Conservation (phyloP, 257 asterid species). For the Solanum clarkiae region DNA sequence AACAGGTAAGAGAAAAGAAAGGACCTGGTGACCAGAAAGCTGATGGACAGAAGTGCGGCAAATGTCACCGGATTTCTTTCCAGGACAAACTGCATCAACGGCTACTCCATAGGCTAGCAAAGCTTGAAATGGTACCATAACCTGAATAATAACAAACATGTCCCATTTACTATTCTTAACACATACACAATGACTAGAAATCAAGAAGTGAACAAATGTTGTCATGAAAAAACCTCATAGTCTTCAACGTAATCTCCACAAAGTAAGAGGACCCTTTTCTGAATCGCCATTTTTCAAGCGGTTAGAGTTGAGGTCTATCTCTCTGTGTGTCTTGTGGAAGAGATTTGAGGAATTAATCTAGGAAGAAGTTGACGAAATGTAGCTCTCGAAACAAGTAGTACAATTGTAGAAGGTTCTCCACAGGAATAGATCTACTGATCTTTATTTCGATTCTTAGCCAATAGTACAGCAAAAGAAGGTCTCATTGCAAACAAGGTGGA, state of each 20-base stretch:
- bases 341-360: constrained; percentile 8
- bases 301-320: background rate
- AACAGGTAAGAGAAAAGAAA: background rate
- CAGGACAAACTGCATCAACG: constrained; percentile 93
- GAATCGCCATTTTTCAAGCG: constrained; percentile 31
- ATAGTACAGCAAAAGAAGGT: too few species aligned
- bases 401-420: background rate
- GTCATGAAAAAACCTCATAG: constrained; percentile 44
- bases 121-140: constrained; percentile 96
- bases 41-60: constrained; percentile 84
- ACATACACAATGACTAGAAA: background rate
- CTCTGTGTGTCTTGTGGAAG: constrained; percentile 10
- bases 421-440: background rate
- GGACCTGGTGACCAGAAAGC: constrained; percentile 62
- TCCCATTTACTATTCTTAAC: background rate
- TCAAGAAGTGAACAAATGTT: background rate
- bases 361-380: background rate
- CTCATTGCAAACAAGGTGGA: background rate
- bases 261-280: constrained; percentile 63
- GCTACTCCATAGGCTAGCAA: constrained; percentile 74
- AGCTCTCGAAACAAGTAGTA: background rate
- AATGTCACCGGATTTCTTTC: constrained; percentile 78
- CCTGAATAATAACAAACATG: constrained; percentile 19
- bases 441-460: too few species aligned
- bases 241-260: constrained; percentile 92